These are phyloP conservation scores for Malbranchea cinnamomea DNA, from an alignment of 2,329 filamentous ascomycete genomes.

Conservation along the genomic window DNA sequence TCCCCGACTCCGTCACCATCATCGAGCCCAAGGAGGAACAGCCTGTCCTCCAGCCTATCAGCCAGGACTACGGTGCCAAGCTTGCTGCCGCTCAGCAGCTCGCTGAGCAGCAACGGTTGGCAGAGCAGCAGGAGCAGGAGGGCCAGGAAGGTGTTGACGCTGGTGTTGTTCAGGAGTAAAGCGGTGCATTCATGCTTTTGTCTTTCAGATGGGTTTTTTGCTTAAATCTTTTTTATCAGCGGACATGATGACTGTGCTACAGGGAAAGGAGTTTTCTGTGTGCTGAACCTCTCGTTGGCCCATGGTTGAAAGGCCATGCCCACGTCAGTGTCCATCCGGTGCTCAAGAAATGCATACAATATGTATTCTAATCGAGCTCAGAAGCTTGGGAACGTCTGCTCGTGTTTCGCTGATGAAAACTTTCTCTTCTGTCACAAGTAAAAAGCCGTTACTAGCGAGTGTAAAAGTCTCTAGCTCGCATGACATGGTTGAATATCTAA, in stretches of 20 bases:
- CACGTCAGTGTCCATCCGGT: too few relatives aligned
- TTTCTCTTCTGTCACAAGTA: too few relatives aligned
- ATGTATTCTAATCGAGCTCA: too few relatives aligned
- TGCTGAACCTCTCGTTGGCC: too few relatives aligned
- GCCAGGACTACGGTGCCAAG: conserved; percentile 98
- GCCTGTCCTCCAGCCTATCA: conserved; percentile 83
- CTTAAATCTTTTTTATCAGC: conserved; percentile 4
- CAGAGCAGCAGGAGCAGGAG: conserved; percentile 41
- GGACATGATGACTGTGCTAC: conserved; percentile 1
- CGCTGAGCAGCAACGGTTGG: conserved; percentile 40
- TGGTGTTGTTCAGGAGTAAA: conserved; percentile 33
- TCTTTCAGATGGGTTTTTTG: conserved; percentile 8
- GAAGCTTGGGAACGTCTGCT: too few relatives aligned
- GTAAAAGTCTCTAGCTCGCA: too few relatives aligned
- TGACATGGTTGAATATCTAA: too few relatives aligned
- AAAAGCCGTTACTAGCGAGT: too few relatives aligned
- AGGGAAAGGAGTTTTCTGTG: not conserved
- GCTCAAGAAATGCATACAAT: too few relatives aligned
- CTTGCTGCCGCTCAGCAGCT: conserved; percentile 46
- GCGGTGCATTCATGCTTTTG: conserved; percentile 6
- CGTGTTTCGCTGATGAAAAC: too few relatives aligned
- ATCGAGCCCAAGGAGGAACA: conserved; percentile 99
- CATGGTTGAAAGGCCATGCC: too few relatives aligned
- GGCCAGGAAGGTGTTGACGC: conserved; percentile 28
- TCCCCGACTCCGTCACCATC: conserved; percentile 97